Conservation (phyloP, 768 basidiomycete genomes). For the Lentinus brumalis region DNA sequence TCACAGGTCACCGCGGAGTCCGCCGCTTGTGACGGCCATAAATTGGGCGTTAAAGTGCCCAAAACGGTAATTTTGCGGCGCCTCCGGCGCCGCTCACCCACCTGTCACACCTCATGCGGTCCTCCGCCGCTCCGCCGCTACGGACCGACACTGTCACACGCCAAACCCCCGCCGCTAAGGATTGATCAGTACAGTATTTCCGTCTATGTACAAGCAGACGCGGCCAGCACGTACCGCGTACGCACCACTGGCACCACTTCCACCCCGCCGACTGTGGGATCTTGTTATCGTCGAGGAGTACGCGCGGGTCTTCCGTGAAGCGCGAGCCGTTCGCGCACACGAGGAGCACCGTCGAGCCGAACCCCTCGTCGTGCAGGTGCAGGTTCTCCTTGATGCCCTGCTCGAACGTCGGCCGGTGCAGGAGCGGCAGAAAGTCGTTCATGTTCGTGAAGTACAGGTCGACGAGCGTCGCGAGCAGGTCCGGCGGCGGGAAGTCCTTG, state of each 20-base stretch:
- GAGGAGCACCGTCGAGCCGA: slow-evolving; percentile 48
- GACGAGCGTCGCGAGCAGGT: slow-evolving; percentile 44
- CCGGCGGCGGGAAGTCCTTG: slow-evolving; percentile 35
- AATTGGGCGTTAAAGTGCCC: too few relatives aligned
- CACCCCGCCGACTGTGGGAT: slow-evolving; percentile 40
- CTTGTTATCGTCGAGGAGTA: slow-evolving; percentile 31
- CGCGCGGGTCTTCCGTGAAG: slow-evolving; percentile 54
- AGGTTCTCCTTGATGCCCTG: slow-evolving; percentile 37
- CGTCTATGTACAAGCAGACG: too few relatives aligned
- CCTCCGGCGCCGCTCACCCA: too few relatives aligned
- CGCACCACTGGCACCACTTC: slow-evolving; percentile 56
- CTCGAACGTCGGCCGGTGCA: slow-evolving; percentile 52
- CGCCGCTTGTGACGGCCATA: too few relatives aligned
- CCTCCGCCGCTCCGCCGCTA: too few relatives aligned
- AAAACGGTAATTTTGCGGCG: too few relatives aligned
- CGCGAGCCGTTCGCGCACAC: slow-evolving; percentile 54
- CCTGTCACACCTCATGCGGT: too few relatives aligned
- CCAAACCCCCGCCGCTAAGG: too few relatives aligned
- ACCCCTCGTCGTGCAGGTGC: slow-evolving; percentile 44
- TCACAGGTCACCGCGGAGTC: too few relatives aligned
- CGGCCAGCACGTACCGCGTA: slow-evolving; percentile 16
- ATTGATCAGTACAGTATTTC: too few relatives aligned
- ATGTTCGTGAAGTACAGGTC: slow-evolving; percentile 49
- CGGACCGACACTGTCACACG: too few relatives aligned
- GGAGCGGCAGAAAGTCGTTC: slow-evolving; percentile 46